Evolutionary conservation across 441 rosid genomes (phyloP).

Genomic region (Erodium texanum): DNA sequence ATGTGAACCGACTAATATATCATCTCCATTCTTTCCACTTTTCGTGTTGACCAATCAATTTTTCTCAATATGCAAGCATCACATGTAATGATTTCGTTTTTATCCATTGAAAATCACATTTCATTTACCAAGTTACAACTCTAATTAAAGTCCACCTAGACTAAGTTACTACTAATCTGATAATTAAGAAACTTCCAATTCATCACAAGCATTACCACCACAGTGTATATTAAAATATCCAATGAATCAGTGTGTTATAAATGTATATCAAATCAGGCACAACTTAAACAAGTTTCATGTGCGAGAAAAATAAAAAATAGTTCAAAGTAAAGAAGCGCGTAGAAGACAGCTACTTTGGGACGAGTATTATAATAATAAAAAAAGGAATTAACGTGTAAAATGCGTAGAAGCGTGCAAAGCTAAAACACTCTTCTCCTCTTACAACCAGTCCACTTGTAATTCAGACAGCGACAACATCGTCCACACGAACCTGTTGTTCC

Average conservation of each 20-base stretch:
- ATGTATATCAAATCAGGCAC: not conserved
- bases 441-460: not conserved
- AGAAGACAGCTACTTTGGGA: not conserved
- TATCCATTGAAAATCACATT: no score
- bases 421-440: not conserved
- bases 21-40: no score
- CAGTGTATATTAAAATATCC: no score
- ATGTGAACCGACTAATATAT: no score
- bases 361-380: not conserved
- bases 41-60: no score
- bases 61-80: no score
- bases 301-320: not conserved
- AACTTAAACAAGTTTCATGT: not conserved
- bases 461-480: conserved; percentile 17
- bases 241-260: no score
- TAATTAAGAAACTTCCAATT: not conserved
- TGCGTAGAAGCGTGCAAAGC: not conserved
- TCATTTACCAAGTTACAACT: no score
- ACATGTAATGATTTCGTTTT: no score
- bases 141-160: no score
- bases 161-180: not conserved
- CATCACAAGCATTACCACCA: not conserved
- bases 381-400: not conserved
- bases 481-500: conserved; percentile 20
- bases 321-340: not conserved